phyloP scores from a whole-genome alignment of 352 stramenopile species.

The Globisporangium apiculatum region DNA sequence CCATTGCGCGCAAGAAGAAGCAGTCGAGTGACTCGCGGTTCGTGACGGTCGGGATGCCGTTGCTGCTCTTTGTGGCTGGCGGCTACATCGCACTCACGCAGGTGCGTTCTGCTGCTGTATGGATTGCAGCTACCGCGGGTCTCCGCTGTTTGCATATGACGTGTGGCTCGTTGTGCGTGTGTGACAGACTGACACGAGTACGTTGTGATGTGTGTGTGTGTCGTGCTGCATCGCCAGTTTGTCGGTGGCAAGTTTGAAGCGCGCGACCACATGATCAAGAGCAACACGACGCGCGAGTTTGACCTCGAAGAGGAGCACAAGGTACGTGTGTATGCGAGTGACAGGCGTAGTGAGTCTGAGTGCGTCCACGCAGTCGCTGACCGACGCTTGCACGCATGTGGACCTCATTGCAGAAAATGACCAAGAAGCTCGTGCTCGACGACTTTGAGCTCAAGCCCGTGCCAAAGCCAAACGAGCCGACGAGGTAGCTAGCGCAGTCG shows the following conservation, averaged over 20 bases:
- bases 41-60: slow-evolving; percentile 54
- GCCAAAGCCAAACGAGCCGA: slow-evolving; percentile 39
- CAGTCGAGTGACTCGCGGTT: slow-evolving; percentile 60
- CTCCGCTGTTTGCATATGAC: too few species aligned
- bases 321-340: slow-evolving; percentile 20
- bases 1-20: slow-evolving; percentile 23
- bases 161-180: too few species aligned
- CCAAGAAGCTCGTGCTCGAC: slow-evolving; percentile 70
- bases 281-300: slow-evolving; percentile 72
- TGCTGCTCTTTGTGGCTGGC: slow-evolving; percentile 80
- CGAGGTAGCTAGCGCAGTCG: slow-evolving; percentile 1
- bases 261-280: slow-evolving; percentile 76
- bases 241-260: slow-evolving; percentile 79
- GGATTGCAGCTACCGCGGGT: too few species aligned
- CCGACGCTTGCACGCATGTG: not conserved
- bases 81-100: slow-evolving; percentile 71
- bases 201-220: too few species aligned
- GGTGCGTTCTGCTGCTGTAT: slow-evolving; percentile 20
- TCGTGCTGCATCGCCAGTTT: slow-evolving; percentile 30
- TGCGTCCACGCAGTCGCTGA: not conserved
- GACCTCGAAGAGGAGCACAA: slow-evolving; percentile 85
- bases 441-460: slow-evolving; percentile 86
- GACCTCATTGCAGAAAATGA: slow-evolving; percentile 63
- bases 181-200: too few species aligned
- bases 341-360: not conserved